Evolutionary conservation across 2,329 filamentous ascomycete genomes (phyloP), one percentile per base, ranked within the genome.

Genomic region (Paraphaeosphaeria sporulosa): DNA sequence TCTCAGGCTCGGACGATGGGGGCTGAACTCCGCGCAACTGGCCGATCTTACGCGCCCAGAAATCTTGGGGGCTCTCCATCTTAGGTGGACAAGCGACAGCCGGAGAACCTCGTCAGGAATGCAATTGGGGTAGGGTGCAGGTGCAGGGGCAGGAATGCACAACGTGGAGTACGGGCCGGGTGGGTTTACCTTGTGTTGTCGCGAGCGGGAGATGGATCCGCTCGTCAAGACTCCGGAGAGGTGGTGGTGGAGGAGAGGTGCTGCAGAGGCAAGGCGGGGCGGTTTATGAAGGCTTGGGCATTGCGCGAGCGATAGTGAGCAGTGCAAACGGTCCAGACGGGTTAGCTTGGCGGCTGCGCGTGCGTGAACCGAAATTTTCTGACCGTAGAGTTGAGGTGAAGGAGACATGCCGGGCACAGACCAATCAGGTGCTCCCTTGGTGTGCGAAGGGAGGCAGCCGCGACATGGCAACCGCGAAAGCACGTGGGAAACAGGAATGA

Each of bases 351-450:
- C 38, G 17, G 38, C 17, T 13, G 27, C 21, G 19, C 48, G 34
- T 9, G 15, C 23, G 17, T 21, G 38, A 43, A 15, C 38, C 38
- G 8, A n/a, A 32, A 43, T 43, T 40, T n/a, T 32, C 12, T 21
- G 4, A 17, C 32, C 38, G 38, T 32, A 13, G 30, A 27, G 19
- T 25, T 32, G 49, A 15, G 40, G 51, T 54, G 38, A 54, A 54
- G 51, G 38, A 30, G 25, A 54, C 8, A 34, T 32, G 36, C n/a
- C n/a, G 15, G 17, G 38, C 51, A 44, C 38, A 25, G 38, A 38
- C 51, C 51, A 54, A 32, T 54, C 51, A 19, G 25, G 27, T 52
- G 50, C 50, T 27, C 36, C 50, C 21, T 52, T 30, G 21, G 23
- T 51, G 9, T 25, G 32, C 30, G 15, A 27, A 52, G 36, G 34